A percentile compares a stretch with the other conserved stretches of the same genome.
Evolutionary conservation across 2,329 filamentous ascomycete species (phyloP).

Genomic region (Aspergillus quadricinctus): DNA sequence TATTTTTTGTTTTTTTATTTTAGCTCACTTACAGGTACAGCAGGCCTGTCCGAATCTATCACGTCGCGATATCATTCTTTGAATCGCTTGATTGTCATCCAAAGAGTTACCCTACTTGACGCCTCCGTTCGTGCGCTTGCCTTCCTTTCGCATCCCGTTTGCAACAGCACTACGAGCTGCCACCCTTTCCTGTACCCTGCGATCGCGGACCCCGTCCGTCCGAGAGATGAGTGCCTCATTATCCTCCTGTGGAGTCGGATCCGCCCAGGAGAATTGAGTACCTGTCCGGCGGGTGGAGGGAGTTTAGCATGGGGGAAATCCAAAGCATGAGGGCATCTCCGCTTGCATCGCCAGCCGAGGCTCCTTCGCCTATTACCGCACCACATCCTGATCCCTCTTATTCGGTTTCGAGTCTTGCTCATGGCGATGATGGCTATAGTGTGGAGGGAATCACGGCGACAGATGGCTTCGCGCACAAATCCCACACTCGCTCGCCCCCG

Average conservation of each 20-base stretch:
- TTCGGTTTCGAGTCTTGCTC: conserved; percentile 18
- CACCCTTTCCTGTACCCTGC: conserved; percentile 2
- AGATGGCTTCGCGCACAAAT: conserved; percentile 13
- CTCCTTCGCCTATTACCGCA: conserved; percentile 27
- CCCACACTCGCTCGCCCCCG: conserved; percentile 16
- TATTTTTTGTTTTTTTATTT: background rate
- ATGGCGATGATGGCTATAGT: conserved; percentile 14
- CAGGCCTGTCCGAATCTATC: background rate
- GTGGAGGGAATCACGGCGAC: conserved; percentile 10
- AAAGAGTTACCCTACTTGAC: background rate
- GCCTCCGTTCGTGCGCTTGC: background rate
- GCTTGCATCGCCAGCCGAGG: conserved; percentile 37
- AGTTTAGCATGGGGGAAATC: conserved; percentile 33
- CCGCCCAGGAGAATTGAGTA: conserved; percentile 31
- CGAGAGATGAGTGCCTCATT: conserved; percentile 33
- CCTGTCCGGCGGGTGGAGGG: conserved; percentile 29
- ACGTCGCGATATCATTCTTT: background rate
- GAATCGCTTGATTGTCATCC: background rate
- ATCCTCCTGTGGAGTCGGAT: conserved; percentile 26
- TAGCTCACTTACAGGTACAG: background rate
- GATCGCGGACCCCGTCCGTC: conserved; percentile 22
- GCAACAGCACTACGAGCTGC: background rate
- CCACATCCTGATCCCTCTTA: conserved; percentile 23
- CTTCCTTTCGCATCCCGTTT: background rate
- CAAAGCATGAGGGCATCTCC: conserved; percentile 37